Percentiles rank a stretch among this genome's conserved stretches.
Conservation (phyloP, 108 stramenopile genomes). For the Seminavis robusta region DNA sequence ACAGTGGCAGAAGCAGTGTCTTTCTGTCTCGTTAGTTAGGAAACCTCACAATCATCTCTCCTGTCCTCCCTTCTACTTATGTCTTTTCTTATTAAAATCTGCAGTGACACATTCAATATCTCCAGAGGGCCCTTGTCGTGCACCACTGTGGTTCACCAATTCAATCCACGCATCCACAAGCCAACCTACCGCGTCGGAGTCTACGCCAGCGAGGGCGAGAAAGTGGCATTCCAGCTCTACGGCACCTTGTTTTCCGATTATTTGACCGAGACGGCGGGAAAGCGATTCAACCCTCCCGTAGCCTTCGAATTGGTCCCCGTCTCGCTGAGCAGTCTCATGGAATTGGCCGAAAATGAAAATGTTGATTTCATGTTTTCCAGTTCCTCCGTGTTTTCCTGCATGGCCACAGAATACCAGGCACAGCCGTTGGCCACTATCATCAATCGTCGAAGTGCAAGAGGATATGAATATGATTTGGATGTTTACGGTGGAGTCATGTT, state of each 20-base stretch:
- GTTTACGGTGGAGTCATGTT: slow-evolving; percentile 17
- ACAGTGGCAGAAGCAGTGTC: too few species aligned
- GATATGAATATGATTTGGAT: not conserved
- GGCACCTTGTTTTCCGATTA: slow-evolving; percentile 4
- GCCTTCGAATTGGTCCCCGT: slow-evolving; percentile 5
- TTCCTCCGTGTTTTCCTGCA: slow-evolving; percentile 12
- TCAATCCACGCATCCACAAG: too few species aligned
- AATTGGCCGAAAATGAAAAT: slow-evolving; percentile 5
- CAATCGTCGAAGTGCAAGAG: not conserved
- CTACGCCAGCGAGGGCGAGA: not conserved
- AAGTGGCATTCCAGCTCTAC: not conserved
- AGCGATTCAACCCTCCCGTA: slow-evolving; percentile 15
- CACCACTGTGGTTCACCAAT: too few species aligned
- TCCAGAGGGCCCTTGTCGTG: too few species aligned
- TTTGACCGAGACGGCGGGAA: slow-evolving; percentile 13
- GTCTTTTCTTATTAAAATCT: too few species aligned
- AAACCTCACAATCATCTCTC: too few species aligned
- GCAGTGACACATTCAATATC: too few species aligned
- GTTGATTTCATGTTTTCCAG: slow-evolving; percentile 15
- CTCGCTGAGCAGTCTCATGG: slow-evolving; percentile 1
- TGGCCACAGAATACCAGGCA: slow-evolving; percentile 5
- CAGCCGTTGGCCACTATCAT: slow-evolving; percentile 5
- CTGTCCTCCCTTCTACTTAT: too few species aligned
- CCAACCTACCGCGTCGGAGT: not conserved
- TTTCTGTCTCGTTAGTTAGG: too few species aligned